Evolutionary conservation across 441 rosid genomes (phyloP).

Genomic region (Pelargonium citronellum): DNA sequence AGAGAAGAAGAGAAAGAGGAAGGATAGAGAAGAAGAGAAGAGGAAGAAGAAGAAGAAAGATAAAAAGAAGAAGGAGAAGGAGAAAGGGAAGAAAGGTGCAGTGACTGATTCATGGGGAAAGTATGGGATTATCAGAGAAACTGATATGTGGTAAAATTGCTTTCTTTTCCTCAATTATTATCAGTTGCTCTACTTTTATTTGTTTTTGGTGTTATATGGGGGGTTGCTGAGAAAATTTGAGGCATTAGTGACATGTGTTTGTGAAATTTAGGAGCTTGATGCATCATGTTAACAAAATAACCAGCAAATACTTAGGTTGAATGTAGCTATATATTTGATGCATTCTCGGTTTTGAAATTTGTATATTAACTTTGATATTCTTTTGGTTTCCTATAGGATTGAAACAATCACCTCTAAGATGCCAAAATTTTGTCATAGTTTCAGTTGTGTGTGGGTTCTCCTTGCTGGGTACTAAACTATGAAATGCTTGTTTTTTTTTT

Average conservation of each 20-base stretch:
- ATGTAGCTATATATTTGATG: neutral
- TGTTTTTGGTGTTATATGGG: neutral
- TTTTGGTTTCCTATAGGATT: neutral
- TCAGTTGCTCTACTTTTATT: neutral
- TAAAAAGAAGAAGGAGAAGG: conserved; percentile 49
- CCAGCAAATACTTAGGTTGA: no score
- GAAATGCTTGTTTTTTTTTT: neutral
- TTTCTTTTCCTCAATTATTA: neutral
- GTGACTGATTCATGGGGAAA: conserved; percentile 91
- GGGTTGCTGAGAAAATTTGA: neutral
- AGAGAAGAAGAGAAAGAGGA: conserved; percentile 19
- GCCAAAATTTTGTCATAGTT: neutral
- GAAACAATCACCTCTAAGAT: neutral
- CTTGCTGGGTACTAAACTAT: neutral
- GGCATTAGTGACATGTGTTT: neutral
- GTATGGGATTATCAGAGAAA: conserved; percentile 81
- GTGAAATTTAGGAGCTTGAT: neutral
- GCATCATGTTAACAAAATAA: no score
- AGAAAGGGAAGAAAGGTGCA: conserved; percentile 76
- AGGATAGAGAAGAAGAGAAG: conserved; percentile 24
- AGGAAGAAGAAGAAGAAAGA: conserved; percentile 28
- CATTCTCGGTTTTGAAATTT: neutral
- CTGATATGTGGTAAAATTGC: conserved; percentile 75
- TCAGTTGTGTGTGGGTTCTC: neutral
- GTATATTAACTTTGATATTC: neutral